Percentiles rank a stretch among this genome's conserved stretches.
Evolutionary conservation across 345 rosid species (phyloP).

Genomic region (Pseudoturritis turrita): DNA sequence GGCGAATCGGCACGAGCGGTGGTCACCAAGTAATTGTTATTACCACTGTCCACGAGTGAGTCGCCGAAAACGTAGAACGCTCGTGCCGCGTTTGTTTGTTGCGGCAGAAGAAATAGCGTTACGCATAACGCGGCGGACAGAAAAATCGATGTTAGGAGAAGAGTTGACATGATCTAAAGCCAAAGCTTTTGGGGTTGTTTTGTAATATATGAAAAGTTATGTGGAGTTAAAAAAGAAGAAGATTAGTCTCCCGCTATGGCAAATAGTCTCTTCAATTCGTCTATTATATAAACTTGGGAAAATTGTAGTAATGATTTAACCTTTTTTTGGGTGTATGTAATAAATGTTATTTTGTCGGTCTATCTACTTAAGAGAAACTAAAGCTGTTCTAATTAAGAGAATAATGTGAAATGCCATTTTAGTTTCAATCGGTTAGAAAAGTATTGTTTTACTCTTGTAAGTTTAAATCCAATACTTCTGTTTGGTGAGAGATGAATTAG

Average conservation of each 20-base stretch:
- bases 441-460: not conserved
- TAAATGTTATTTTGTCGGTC: slow-evolving; percentile 27
- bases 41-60: slow-evolving; percentile 77
- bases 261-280: not conserved
- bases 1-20: slow-evolving; percentile 74
- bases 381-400: not conserved
- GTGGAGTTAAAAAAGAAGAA: not conserved
- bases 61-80: slow-evolving; percentile 79
- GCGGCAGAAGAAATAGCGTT: slow-evolving; percentile 14
- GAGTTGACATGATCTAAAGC: slow-evolving; percentile 4
- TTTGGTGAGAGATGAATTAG: too few relatives aligned
- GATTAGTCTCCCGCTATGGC: not conserved
- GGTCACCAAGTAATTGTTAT: slow-evolving; percentile 63
- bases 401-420: not conserved
- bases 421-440: not conserved
- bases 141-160: not conserved
- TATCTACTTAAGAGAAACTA: not conserved
- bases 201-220: not conserved
- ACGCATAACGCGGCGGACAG: not conserved
- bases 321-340: slow-evolving; percentile 22
- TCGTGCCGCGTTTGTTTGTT: slow-evolving; percentile 37
- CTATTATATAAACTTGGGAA: not conserved
- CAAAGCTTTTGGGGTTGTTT: not conserved
- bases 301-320: not conserved
- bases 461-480: not conserved